Evolutionary conservation across 1,139 yeast genomes (phyloP).

Genomic region (Blastobotrys capitulatus): DNA sequence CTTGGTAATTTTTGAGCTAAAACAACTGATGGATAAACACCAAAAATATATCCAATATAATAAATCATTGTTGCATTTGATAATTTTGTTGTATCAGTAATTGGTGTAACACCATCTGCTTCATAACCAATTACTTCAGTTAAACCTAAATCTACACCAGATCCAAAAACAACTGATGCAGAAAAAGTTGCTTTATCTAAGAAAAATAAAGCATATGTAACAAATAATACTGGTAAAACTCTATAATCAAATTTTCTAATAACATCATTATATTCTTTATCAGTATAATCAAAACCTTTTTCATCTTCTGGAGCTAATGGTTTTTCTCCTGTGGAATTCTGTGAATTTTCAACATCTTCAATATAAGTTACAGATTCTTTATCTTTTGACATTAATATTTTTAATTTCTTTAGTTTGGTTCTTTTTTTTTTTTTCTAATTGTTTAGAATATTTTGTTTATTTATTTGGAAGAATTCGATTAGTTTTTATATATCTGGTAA

Average conservation of each 20-base stretch:
- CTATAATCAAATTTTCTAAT: slow-evolving; percentile 10
- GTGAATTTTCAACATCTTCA: background rate
- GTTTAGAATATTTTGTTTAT: too few species aligned
- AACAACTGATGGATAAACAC: slow-evolving; percentile 41
- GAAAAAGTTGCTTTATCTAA: slow-evolving; percentile 33
- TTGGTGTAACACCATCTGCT: slow-evolving; percentile 26
- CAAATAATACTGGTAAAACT: slow-evolving; percentile 14
- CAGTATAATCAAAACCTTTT: background rate
- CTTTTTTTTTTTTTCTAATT: too few species aligned
- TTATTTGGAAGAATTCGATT: too few species aligned
- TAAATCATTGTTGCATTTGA: slow-evolving; percentile 44
- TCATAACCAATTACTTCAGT: slow-evolving; percentile 26
- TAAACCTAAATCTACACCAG: slow-evolving; percentile 6
- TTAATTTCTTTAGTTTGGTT: too few species aligned
- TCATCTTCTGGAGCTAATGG: background rate
- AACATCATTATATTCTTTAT: slow-evolving; percentile 9
- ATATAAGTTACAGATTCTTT: background rate
- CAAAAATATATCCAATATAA: slow-evolving; percentile 43
- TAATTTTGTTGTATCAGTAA: slow-evolving; percentile 39
- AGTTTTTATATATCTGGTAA: too few species aligned
- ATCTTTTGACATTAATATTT: background rate
- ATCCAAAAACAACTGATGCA: slow-evolving; percentile 8
- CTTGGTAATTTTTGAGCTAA: slow-evolving; percentile 48
- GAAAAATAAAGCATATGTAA: slow-evolving; percentile 12
- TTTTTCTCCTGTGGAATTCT: background rate